Conservation (phyloP, 2,329 filamentous ascomycete species). For the Arthrobotrys pseudoclavata region DNA sequence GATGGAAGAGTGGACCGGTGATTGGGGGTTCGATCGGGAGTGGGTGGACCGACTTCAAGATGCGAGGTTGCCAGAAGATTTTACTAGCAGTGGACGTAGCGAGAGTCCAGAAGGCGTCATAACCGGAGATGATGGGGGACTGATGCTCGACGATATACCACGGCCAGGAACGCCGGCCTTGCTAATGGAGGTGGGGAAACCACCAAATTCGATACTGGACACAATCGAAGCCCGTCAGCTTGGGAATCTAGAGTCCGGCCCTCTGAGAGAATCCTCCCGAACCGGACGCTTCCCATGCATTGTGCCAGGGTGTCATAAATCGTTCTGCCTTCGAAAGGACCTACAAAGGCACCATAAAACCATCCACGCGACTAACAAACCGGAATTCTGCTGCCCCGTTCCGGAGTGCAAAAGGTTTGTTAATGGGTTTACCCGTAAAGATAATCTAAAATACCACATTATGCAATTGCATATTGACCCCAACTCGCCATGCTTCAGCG, state of each 20-base stretch:
- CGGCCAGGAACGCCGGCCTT: slow-evolving; percentile 20
- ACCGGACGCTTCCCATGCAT: slow-evolving; percentile 45
- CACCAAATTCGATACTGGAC: slow-evolving; percentile 18
- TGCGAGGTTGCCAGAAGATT: slow-evolving; percentile 50
- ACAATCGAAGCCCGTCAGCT: slow-evolving; percentile 20
- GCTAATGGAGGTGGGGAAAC: slow-evolving; percentile 7
- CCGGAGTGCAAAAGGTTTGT: slow-evolving; percentile 46
- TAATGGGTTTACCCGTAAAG: slow-evolving; percentile 53
- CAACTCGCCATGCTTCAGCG: slow-evolving; percentile 34
- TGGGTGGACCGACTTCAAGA: slow-evolving; percentile 56
- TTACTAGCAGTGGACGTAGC: slow-evolving; percentile 4
- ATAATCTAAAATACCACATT: slow-evolving; percentile 59
- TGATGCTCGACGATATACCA: slow-evolving; percentile 5
- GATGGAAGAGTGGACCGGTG: slow-evolving; percentile 58
- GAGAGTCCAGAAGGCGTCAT: not conserved
- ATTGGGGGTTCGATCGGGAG: slow-evolving; percentile 58
- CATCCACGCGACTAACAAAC: slow-evolving; percentile 53
- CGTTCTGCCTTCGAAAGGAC: slow-evolving; percentile 54
- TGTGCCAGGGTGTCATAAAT: slow-evolving; percentile 34
- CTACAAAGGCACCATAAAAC: slow-evolving; percentile 50
- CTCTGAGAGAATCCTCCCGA: slow-evolving; percentile 23
- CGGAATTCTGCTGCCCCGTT: slow-evolving; percentile 54
- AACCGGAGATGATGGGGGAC: not conserved
- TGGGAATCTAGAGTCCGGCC: slow-evolving; percentile 19
- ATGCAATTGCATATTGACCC: slow-evolving; percentile 57